Conservation (phyloP, 2,329 filamentous ascomycete species). For the Fusarium acutatum region DNA sequence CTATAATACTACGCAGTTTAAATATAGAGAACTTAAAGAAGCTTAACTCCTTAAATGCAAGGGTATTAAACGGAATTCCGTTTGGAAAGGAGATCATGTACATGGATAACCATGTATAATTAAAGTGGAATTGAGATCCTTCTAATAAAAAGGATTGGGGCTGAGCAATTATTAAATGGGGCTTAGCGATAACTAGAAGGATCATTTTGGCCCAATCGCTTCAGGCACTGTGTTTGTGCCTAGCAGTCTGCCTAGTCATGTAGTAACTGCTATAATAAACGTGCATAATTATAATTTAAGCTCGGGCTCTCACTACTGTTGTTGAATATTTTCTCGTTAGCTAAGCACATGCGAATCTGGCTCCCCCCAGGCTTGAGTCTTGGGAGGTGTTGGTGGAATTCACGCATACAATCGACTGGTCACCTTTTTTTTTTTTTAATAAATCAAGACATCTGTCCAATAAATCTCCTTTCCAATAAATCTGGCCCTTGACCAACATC, state of each 20-base stretch:
- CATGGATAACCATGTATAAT: not conserved
- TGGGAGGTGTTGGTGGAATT: too few relatives aligned
- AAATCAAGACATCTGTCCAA: too few relatives aligned
- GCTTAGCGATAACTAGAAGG: not conserved
- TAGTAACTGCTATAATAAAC: not conserved
- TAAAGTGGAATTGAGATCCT: not conserved
- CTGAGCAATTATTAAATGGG: not conserved
- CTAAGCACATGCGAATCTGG: not conserved
- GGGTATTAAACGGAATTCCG: not conserved
- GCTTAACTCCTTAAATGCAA: not conserved
- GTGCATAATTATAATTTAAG: not conserved
- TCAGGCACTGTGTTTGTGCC: not conserved
- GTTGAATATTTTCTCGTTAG: rapidly evolving
- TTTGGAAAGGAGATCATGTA: rapidly evolving
- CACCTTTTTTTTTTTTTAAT: too few relatives aligned
- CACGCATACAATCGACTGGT: too few relatives aligned
- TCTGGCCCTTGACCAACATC: too few relatives aligned
- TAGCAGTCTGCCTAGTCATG: not conserved
- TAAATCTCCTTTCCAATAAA: too few relatives aligned
- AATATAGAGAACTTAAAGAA: not conserved
- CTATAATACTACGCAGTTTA: rapidly evolving
- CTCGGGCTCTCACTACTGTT: not conserved
- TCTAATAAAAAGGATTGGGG: not conserved
- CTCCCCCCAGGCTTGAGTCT: not conserved
- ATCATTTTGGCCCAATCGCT: not conserved